Evolutionary conservation across 768 basidiomycete genomes (phyloP).

Genomic region (Saitozyma sp.): DNA sequence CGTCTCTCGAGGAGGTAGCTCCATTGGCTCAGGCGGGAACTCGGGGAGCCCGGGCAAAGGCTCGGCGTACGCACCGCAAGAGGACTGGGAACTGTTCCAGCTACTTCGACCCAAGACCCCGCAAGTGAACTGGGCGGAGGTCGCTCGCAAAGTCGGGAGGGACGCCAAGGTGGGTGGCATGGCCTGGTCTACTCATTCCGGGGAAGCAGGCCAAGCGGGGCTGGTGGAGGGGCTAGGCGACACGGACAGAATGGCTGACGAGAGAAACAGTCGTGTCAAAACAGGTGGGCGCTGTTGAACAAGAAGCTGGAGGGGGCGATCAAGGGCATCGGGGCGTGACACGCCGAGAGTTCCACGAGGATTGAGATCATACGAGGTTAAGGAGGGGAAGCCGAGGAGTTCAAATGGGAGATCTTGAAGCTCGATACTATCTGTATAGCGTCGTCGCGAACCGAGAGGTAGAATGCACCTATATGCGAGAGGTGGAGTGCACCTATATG

Average conservation of each 20-base stretch:
- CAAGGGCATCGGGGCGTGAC: not conserved
- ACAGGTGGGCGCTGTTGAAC: slow-evolving; percentile 2
- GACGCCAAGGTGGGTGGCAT: slow-evolving; percentile 4
- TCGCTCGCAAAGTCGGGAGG: slow-evolving; percentile 3
- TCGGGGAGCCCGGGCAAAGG: not conserved
- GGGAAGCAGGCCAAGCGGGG: not conserved
- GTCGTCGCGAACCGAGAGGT: too few relatives aligned
- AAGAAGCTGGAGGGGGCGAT: slow-evolving; percentile 6
- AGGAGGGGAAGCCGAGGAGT: too few relatives aligned
- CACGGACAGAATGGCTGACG: not conserved
- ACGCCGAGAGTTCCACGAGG: too few relatives aligned
- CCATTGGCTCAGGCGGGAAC: not conserved
- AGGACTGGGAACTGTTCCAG: slow-evolving; percentile 8
- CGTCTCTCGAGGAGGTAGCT: not conserved
- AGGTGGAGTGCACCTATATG: too few relatives aligned
- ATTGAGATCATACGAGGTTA: too few relatives aligned
- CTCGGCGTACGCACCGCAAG: not conserved
- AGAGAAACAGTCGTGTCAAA: slow-evolving; percentile 6
- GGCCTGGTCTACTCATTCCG: not conserved
- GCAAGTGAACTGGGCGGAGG: slow-evolving; percentile 2
- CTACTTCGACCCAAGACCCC: not conserved
- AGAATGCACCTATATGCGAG: too few relatives aligned
- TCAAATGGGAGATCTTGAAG: too few relatives aligned
- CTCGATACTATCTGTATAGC: too few relatives aligned
- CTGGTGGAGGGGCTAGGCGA: not conserved